A percentile compares a stretch with the other conserved stretches of the same genome.
Conservation (phyloP, 1,284 basidiomycete species). For the Rhodotorula sp. region DNA sequence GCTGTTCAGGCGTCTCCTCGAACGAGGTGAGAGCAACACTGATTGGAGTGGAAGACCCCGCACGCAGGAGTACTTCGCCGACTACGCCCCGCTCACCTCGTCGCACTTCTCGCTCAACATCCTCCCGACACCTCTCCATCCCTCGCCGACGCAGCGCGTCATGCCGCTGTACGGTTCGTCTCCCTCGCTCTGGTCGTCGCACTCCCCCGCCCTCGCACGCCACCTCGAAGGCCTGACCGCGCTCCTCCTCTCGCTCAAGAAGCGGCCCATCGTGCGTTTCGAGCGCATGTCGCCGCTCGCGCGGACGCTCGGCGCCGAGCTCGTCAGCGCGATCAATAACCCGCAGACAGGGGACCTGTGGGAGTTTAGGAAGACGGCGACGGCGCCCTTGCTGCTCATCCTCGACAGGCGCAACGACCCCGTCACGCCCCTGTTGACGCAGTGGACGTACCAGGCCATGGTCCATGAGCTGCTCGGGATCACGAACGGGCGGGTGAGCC, state of each 20-base stretch:
- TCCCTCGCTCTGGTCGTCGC: constrained; percentile 51
- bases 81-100: constrained; percentile 84
- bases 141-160: constrained; percentile 51
- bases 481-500: constrained; percentile 87
- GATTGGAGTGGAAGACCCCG: not conserved
- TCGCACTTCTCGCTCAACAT: constrained; percentile 79
- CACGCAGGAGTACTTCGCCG: constrained; percentile 86
- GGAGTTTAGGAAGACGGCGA: constrained; percentile 58
- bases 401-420: constrained; percentile 93
- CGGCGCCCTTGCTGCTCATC: constrained; percentile 58
- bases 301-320: constrained; percentile 80
- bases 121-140: constrained; percentile 54
- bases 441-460: constrained; percentile 99
- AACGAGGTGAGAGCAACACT: not conserved
- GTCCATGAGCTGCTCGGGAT: constrained; percentile 95
- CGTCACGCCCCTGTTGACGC: constrained; percentile 93
- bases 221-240: constrained; percentile 82
- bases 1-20: not conserved
- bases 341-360: constrained; percentile 55
- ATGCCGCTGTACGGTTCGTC: constrained; percentile 44
- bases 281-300: constrained; percentile 92
- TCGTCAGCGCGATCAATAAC: constrained; percentile 57
- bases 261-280: constrained; percentile 84
- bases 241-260: constrained; percentile 89
- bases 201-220: constrained; percentile 72